A percentile compares a stretch with the other conserved stretches of the same genome.
Conservation (phyloP, 768 basidiomycete genomes). For the Pleurotus eryngii region DNA sequence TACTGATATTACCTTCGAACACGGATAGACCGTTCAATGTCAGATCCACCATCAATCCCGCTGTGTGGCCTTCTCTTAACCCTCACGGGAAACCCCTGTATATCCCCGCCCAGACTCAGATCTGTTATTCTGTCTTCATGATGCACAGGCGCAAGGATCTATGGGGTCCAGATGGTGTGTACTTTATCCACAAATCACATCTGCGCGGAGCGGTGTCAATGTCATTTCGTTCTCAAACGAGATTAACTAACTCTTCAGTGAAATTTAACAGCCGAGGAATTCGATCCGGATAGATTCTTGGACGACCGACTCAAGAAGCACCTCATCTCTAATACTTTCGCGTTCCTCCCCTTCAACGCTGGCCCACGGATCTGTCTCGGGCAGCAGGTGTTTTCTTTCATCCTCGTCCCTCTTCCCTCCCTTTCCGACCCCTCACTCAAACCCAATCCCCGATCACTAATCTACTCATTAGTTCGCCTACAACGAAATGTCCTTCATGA, state of each 20-base stretch:
- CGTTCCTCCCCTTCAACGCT: conserved; percentile 41
- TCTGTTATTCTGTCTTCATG: conserved; percentile 13
- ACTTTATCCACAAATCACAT: not conserved
- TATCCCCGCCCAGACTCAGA: conserved; percentile 11
- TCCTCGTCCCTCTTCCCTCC: not conserved
- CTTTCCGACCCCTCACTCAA: not conserved
- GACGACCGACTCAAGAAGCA: conserved; percentile 38
- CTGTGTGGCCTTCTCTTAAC: not conserved
- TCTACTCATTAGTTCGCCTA: conserved; percentile 34
- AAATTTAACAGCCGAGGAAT: conserved; percentile 27
- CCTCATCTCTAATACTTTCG: conserved; percentile 35
- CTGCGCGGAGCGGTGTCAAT: no score
- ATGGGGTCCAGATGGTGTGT: conserved; percentile 40
- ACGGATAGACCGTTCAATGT: not conserved
- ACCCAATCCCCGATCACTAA: not conserved
- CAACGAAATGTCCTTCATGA: conserved; percentile 43
- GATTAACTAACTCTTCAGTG: no score
- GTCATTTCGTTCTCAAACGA: no score
- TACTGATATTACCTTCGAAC: not conserved
- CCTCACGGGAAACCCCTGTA: conserved; percentile 10
- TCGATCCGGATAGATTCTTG: conserved; percentile 52
- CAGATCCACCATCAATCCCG: not conserved
- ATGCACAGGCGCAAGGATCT: conserved; percentile 26
- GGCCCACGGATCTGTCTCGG: conserved; percentile 15
- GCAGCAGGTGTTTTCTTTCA: conserved; percentile 15